phyloP scores from a whole-genome alignment of 352 stramenopile genomes.

The Blastocystis sp. region DNA sequence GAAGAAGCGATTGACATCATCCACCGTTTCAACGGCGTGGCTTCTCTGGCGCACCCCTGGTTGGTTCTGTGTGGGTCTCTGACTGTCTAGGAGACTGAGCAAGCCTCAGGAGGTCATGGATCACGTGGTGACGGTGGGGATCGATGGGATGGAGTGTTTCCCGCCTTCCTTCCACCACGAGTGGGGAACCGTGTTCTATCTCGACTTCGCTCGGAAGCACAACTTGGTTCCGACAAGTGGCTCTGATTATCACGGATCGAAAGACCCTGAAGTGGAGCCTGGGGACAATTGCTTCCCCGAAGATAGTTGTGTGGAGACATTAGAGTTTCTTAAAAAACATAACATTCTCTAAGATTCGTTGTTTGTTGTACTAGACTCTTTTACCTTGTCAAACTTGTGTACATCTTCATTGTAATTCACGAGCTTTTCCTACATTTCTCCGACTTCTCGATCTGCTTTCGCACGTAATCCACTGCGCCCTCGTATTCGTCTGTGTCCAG shows the following conservation, averaged over 20 bases:
- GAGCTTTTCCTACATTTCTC: neutral
- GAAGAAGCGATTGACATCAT: slow-evolving; percentile 25
- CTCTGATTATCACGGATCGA: slow-evolving; percentile 40
- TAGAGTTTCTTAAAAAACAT: slow-evolving; percentile 30
- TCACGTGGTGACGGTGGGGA: neutral
- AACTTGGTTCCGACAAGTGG: slow-evolving; percentile 25
- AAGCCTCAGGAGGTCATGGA: neutral
- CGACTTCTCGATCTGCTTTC: slow-evolving; percentile 21
- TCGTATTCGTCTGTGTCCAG: slow-evolving; percentile 58
- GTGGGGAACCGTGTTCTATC: neutral
- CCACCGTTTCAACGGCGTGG: neutral
- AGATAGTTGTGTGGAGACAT: neutral
- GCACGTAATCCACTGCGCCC: neutral
- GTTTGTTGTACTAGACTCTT: neutral
- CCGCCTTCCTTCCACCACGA: neutral
- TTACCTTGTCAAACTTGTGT: slow-evolving; percentile 49
- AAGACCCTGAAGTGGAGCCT: slow-evolving; percentile 29
- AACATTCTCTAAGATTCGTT: slow-evolving; percentile 6
- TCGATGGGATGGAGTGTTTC: slow-evolving; percentile 56
- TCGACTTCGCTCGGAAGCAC: neutral
- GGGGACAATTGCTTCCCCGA: slow-evolving; percentile 16
- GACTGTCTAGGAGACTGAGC: neutral
- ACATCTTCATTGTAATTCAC: neutral
- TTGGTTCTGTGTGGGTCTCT: neutral
- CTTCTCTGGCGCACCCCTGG: slow-evolving; percentile 19